A percentile compares a stretch with the other conserved stretches of the same genome.
phyloP scores from a whole-genome alignment of 768 basidiomycete species.

The Postia placenta region DNA sequence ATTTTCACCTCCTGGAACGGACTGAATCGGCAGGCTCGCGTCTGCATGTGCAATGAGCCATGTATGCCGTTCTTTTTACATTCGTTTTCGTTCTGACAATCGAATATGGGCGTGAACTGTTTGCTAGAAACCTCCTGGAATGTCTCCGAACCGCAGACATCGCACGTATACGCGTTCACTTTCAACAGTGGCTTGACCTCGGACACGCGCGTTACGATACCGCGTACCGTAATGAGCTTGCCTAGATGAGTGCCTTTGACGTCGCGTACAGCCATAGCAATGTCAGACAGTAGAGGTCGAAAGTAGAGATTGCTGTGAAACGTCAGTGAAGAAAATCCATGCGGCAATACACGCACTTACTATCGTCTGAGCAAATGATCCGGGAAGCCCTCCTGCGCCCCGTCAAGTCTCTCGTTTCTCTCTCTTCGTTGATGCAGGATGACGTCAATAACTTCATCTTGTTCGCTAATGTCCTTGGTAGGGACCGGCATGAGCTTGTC shows the following conservation, averaged over 20 bases:
- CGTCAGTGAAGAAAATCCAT: conserved; percentile 7
- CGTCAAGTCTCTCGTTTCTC: conserved; percentile 77
- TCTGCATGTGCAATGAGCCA: conserved; percentile 98
- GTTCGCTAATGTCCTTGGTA: conserved; percentile 83
- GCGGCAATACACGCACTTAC: conserved; percentile 44
- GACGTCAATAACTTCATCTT: conserved; percentile 94
- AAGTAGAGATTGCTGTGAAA: conserved; percentile 84
- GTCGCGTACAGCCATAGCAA: conserved; percentile 84
- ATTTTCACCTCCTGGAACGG: conserved; percentile 99
- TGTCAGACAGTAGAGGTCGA: conserved; percentile 70
- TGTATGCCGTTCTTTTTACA: conserved; percentile 82
- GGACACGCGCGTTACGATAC: conserved; percentile 96
- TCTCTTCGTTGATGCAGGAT: conserved; percentile 92
- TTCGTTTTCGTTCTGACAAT: conserved; percentile 82
- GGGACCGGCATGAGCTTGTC: conserved; percentile 87
- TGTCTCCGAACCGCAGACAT: conserved; percentile 95
- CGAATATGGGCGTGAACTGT: conserved; percentile 81
- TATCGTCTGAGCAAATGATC: conserved; percentile 90
- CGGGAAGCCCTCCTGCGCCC: conserved; percentile 75
- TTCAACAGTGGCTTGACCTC: conserved; percentile 97
- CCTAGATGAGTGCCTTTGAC: conserved; percentile 87
- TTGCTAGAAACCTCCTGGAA: conserved; percentile 96
- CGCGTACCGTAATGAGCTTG: conserved; percentile 89
- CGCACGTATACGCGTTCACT: conserved; percentile 98
- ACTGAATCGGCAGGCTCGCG: conserved; percentile 91